Evolutionary conservation across 495 filamentous ascomycete species (phyloP).

Genomic region (Elasticomyces elasticus): DNA sequence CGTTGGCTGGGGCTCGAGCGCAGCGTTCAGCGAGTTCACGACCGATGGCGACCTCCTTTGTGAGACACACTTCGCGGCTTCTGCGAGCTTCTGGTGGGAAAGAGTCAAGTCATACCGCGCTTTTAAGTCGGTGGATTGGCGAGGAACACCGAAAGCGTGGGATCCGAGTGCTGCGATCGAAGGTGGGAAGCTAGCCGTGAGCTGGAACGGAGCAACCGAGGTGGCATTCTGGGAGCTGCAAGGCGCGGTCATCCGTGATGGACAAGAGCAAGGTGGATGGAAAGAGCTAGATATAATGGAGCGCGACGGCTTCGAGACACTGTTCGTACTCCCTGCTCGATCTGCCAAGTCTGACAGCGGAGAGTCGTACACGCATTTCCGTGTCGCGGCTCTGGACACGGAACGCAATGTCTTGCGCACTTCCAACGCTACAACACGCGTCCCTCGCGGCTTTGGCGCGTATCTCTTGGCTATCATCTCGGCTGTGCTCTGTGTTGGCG

Average conservation of each 20-base stretch:
- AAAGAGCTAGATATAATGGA: constrained; percentile 8
- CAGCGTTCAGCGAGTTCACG: constrained; percentile 17
- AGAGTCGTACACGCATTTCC: constrained; percentile 1
- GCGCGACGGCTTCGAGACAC: constrained; percentile 7
- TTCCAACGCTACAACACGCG: constrained; percentile 1
- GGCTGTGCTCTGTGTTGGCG: not conserved
- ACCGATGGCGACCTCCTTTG: constrained; percentile 20
- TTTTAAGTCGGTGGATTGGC: constrained; percentile 13
- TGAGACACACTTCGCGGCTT: constrained; percentile 23
- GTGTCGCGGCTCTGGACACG: constrained; percentile 12
- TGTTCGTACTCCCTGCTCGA: not conserved
- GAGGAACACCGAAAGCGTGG: constrained; percentile 2
- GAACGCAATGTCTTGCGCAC: constrained; percentile 1
- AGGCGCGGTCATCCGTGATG: not conserved
- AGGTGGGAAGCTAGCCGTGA: constrained; percentile 10
- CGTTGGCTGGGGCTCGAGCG: constrained; percentile 19
- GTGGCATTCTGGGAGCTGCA: constrained; percentile 19
- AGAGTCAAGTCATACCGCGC: constrained; percentile 20
- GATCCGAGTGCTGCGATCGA: constrained; percentile 8
- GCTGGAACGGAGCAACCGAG: constrained; percentile 24
- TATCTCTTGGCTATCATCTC: not conserved
- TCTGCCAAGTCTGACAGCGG: not conserved
- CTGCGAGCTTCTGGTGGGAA: constrained; percentile 11
- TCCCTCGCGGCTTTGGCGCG: not conserved
- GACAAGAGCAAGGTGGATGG: not conserved